A percentile compares a stretch with the other conserved stretches of the same genome.
Conservation (phyloP, 768 basidiomycete genomes). For the Trametes cinnabarina region DNA sequence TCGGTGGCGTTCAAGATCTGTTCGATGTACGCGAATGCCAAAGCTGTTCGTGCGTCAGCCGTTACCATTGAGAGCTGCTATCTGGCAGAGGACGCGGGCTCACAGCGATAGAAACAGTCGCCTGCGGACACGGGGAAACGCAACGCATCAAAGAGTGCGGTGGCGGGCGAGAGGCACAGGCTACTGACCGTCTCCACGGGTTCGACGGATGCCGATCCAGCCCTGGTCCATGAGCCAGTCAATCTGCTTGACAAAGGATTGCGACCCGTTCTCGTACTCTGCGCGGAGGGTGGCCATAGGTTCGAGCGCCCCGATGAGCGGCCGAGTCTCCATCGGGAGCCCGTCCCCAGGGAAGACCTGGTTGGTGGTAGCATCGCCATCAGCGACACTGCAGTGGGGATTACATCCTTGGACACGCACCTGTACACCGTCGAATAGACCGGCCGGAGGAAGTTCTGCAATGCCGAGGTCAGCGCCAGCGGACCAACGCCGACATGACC, state of each 20-base stretch:
- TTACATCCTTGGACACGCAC: neutral
- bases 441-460: slow-evolving; percentile 14
- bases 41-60: slow-evolving; percentile 46
- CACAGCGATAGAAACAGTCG: slow-evolving; percentile 91
- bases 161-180: slow-evolving; percentile 8
- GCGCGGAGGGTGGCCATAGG: slow-evolving; percentile 54
- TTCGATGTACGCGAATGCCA: slow-evolving; percentile 80
- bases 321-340: slow-evolving; percentile 36
- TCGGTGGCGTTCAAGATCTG: slow-evolving; percentile 55
- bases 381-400: neutral
- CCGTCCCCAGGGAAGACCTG: slow-evolving; percentile 42
- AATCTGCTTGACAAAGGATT: slow-evolving; percentile 69
- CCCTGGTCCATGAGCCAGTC: slow-evolving; percentile 64
- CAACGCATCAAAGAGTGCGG: neutral
- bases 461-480: neutral
- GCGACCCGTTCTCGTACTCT: slow-evolving; percentile 65
- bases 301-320: slow-evolving; percentile 53
- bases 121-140: slow-evolving; percentile 41
- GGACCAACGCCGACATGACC: neutral
- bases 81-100: slow-evolving; percentile 24
- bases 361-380: neutral
- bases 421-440: slow-evolving; percentile 19
- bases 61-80: neutral
- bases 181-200: slow-evolving; percentile 63
- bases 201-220: slow-evolving; percentile 63